Conservation (phyloP, 768 basidiomycete genomes). For the Amyloporia xantha region DNA sequence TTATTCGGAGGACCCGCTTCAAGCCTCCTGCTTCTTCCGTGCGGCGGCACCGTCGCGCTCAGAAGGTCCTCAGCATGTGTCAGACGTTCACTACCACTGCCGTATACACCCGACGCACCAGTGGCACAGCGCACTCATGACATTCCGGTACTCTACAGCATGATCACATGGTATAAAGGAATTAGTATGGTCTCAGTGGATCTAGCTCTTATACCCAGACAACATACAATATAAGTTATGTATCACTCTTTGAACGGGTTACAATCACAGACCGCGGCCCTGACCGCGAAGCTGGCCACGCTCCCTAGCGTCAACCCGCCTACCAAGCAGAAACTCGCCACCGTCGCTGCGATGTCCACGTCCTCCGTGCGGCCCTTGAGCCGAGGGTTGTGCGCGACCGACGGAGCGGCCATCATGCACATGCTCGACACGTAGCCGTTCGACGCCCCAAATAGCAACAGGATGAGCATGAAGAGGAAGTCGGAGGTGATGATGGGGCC, state of each 20-base stretch:
- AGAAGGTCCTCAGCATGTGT: too few relatives aligned
- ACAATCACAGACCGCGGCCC: conserved; percentile 59
- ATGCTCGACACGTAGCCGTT: conserved; percentile 78
- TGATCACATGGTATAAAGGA: too few relatives aligned
- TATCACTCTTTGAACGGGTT: conserved; percentile 52
- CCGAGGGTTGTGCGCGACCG: conserved; percentile 70
- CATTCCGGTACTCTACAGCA: too few relatives aligned
- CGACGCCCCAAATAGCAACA: conserved; percentile 67
- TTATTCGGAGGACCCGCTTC: too few relatives aligned
- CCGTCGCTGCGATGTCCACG: conserved; percentile 79
- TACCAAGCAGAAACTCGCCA: conserved; percentile 73
- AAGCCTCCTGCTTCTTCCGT: too few relatives aligned
- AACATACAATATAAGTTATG: too few relatives aligned
- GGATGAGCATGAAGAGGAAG: conserved; percentile 61
- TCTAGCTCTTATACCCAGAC: too few relatives aligned
- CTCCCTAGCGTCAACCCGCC: conserved; percentile 74
- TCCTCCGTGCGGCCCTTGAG: conserved; percentile 66
- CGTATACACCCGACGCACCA: too few relatives aligned
- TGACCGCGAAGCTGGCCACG: conserved; percentile 73
- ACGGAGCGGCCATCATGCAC: conserved; percentile 80
- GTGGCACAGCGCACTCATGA: too few relatives aligned
- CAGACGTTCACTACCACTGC: too few relatives aligned
- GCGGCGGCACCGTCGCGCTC: too few relatives aligned
- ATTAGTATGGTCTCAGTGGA: too few relatives aligned
- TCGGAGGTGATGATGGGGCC: conserved; percentile 66